Evolutionary conservation across 805 yeast species (phyloP).

Genomic region (Gaillardinia entomophila): DNA sequence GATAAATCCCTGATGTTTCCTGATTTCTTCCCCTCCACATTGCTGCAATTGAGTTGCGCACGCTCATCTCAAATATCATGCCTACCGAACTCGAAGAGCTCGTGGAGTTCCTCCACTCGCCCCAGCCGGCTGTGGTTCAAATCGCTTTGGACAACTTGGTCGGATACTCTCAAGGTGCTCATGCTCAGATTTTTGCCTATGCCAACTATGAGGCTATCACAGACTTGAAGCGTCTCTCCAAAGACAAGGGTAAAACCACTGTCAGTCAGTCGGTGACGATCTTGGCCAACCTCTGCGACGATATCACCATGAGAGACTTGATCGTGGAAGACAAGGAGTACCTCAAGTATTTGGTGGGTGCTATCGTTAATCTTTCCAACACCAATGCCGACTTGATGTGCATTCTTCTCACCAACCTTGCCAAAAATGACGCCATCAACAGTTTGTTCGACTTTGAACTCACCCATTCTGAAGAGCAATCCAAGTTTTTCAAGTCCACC

Average conservation of each 20-base stretch:
- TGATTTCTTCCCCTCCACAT: too few relatives aligned
- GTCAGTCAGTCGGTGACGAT: slow-evolving; percentile 71
- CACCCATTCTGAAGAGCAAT: slow-evolving; percentile 32
- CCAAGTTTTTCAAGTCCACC: slow-evolving; percentile 45
- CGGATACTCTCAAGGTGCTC: slow-evolving; percentile 71
- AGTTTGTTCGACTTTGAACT: slow-evolving; percentile 39
- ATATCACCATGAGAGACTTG: slow-evolving; percentile 52
- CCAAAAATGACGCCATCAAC: slow-evolving; percentile 65
- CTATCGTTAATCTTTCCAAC: slow-evolving; percentile 51
- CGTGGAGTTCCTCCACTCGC: slow-evolving; percentile 76
- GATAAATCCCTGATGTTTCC: too few relatives aligned
- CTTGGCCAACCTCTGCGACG: slow-evolving; percentile 78
- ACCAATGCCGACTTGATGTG: slow-evolving; percentile 74
- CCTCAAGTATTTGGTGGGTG: slow-evolving; percentile 40
- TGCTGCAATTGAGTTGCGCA: not conserved
- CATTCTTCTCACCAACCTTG: slow-evolving; percentile 79
- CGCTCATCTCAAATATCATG: slow-evolving; percentile 15
- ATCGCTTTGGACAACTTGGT: slow-evolving; percentile 82
- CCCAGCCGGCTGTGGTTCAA: slow-evolving; percentile 71
- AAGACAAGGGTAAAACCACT: slow-evolving; percentile 47
- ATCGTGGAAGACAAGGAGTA: slow-evolving; percentile 63
- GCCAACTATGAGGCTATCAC: slow-evolving; percentile 65
- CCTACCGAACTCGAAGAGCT: slow-evolving; percentile 47
- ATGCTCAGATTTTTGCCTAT: slow-evolving; percentile 59
- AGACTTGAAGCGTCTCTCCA: slow-evolving; percentile 60